phyloP scores from a whole-genome alignment of 495 filamentous ascomycete species.

The Hypoxylon cercidicola region DNA sequence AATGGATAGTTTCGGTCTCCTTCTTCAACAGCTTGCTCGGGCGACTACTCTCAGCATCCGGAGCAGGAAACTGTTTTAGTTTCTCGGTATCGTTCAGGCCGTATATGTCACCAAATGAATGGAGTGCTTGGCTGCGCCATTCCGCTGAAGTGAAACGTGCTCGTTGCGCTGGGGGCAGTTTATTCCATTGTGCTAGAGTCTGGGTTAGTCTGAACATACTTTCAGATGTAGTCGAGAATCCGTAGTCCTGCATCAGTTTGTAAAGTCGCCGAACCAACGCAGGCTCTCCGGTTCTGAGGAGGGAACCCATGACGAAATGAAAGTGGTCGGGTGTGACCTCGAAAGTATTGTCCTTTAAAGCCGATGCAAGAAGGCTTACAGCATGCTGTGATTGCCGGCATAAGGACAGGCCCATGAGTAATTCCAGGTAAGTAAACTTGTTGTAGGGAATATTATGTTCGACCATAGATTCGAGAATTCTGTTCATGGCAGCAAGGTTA shows the following conservation, averaged over 20 bases:
- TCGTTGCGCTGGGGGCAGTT: conserved; percentile 33
- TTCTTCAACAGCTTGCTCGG: conserved; percentile 52
- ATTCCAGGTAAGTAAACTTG: conserved; percentile 74
- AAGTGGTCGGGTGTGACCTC: conserved; percentile 76
- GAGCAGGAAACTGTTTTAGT: conserved; percentile 40
- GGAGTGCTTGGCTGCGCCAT: conserved; percentile 47
- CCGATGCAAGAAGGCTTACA: conserved; percentile 67
- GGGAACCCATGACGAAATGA: conserved; percentile 71
- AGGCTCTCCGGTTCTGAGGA: conserved; percentile 51
- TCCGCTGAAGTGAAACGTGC: conserved; percentile 24
- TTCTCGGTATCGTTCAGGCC: conserved; percentile 42
- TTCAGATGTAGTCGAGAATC: conserved; percentile 44
- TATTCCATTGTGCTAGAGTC: conserved; percentile 48
- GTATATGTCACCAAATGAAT: conserved; percentile 42
- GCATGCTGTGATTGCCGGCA: conserved; percentile 72
- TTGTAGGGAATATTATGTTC: conserved; percentile 67
- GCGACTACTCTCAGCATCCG: conserved; percentile 21
- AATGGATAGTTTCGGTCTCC: conserved; percentile 63
- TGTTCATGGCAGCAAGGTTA: conserved; percentile 69
- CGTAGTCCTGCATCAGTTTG: conserved; percentile 47
- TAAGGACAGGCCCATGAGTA: conserved; percentile 75
- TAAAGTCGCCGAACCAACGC: conserved; percentile 45
- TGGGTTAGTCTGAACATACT: conserved; percentile 48
- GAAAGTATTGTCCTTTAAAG: conserved; percentile 67
- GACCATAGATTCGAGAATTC: conserved; percentile 71